phyloP scores from a whole-genome alignment of 2,329 filamentous ascomycete species.

The Cryphonectria radicalis region DNA sequence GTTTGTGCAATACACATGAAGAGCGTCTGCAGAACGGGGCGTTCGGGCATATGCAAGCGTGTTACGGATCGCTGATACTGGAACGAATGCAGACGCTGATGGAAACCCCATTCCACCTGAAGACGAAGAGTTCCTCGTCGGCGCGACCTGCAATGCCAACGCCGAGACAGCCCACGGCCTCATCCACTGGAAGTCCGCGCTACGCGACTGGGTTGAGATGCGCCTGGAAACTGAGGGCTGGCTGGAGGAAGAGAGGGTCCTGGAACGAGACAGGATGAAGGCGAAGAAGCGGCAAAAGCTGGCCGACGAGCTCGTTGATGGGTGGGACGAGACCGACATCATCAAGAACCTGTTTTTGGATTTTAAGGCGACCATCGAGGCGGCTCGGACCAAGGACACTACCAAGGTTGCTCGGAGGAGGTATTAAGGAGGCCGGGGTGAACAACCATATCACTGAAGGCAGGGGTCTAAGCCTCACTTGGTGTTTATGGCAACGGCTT shows the following conservation, averaged over 20 bases:
- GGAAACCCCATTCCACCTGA: slow-evolving; percentile 41
- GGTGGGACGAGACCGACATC: slow-evolving; percentile 63
- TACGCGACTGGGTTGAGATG: slow-evolving; percentile 73
- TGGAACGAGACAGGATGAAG: slow-evolving; percentile 65
- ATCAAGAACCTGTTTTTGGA: slow-evolving; percentile 66
- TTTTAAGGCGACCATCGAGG: slow-evolving; percentile 66
- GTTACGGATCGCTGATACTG: not conserved
- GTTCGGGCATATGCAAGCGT: not conserved
- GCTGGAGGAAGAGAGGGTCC: slow-evolving; percentile 59
- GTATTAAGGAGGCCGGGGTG: not conserved
- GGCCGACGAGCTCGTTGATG: slow-evolving; percentile 66
- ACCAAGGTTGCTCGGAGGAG: slow-evolving; percentile 29
- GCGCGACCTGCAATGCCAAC: slow-evolving; percentile 48
- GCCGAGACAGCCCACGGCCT: slow-evolving; percentile 73
- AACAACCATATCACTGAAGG: not conserved
- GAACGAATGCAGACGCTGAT: slow-evolving; percentile 44
- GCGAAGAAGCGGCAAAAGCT: slow-evolving; percentile 61
- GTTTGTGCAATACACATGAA: not conserved
- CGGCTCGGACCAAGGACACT: slow-evolving; percentile 54
- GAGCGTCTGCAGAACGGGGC: not conserved
- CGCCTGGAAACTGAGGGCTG: slow-evolving; percentile 63
- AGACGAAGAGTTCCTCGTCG: slow-evolving; percentile 47
- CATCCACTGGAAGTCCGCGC: slow-evolving; percentile 74
- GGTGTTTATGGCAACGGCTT: not conserved
- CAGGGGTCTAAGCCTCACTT: not conserved